Conservation (phyloP, 805 yeast genomes). For the Kuraishia hungarica region DNA sequence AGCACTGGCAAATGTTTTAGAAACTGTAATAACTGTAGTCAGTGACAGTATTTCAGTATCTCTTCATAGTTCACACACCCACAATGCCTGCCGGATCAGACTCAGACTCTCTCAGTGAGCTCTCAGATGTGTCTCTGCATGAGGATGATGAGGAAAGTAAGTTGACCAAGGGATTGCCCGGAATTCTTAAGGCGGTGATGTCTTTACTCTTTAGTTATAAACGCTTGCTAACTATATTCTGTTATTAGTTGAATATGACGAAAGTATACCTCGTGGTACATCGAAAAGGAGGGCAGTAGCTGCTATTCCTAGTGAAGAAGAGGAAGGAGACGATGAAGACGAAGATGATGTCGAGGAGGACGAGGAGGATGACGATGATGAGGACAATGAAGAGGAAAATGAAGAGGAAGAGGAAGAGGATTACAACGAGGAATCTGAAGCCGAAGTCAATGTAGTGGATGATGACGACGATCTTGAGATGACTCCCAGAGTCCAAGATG, state of each 20-base stretch:
- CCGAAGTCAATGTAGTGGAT: conserved; percentile 10
- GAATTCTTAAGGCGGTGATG: too few relatives aligned
- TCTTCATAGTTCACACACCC: not conserved
- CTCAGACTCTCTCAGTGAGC: conserved; percentile 6
- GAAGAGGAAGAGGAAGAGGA: conserved; percentile 2
- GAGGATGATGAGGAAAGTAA: not conserved
- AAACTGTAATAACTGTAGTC: too few relatives aligned
- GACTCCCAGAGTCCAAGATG: conserved; percentile 7
- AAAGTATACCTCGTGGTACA: conserved; percentile 1
- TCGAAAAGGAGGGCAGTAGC: not conserved
- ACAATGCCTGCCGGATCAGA: conserved; percentile 8
- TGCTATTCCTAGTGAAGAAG: conserved; percentile 5
- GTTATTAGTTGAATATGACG: not conserved
- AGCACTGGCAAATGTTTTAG: too few relatives aligned
- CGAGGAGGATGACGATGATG: not conserved
- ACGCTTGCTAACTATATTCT: too few relatives aligned
- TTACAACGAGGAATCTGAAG: not conserved
- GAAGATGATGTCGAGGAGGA: conserved; percentile 15
- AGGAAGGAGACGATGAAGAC: conserved; percentile 8
- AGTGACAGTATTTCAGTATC: too few relatives aligned
- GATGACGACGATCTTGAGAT: conserved; percentile 11
- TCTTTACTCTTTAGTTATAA: too few relatives aligned
- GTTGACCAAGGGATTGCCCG: not conserved
- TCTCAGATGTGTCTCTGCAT: conserved; percentile 1
- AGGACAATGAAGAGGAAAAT: conserved; percentile 1